Evolutionary conservation across 2,329 filamentous ascomycete species (phyloP).

Genomic region (Epichloe gansuensis): DNA sequence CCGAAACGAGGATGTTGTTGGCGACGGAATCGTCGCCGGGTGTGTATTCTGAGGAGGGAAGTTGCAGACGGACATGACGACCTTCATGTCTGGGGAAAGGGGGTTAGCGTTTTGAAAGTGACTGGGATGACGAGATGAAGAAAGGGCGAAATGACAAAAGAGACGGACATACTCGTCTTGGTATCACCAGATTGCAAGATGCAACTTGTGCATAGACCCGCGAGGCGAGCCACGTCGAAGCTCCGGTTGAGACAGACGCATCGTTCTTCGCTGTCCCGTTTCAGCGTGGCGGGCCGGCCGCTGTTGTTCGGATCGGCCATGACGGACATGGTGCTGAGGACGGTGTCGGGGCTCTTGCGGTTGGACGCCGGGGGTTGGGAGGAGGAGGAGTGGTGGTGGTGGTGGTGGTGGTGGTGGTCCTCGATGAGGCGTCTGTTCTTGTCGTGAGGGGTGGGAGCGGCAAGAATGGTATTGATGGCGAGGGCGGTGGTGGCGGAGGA

Average conservation of each 20-base stretch:
- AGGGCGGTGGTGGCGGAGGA: not conserved
- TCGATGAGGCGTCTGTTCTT: not conserved
- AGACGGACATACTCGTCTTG: slow-evolving; percentile 17
- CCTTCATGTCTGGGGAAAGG: slow-evolving; percentile 19
- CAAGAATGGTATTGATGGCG: not conserved
- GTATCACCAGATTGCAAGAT: slow-evolving; percentile 19
- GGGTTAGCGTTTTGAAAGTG: slow-evolving; percentile 6
- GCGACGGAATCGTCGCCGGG: slow-evolving; percentile 19
- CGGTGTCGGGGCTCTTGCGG: not conserved
- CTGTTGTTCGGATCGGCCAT: not conserved
- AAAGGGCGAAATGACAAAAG: too few relatives aligned
- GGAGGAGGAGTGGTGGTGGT: not conserved
- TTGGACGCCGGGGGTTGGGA: not conserved
- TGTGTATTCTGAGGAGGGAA: slow-evolving; percentile 20
- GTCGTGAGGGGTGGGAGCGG: not conserved
- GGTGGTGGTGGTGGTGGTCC: not conserved
- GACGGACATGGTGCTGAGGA: slow-evolving; percentile 2
- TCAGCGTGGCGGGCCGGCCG: not conserved
- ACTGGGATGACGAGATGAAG: too few relatives aligned
- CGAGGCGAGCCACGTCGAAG: slow-evolving; percentile 27
- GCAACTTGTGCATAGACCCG: slow-evolving; percentile 27
- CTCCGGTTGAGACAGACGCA: slow-evolving; percentile 28
- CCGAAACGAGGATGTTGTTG: slow-evolving; percentile 22
- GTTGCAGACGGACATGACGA: slow-evolving; percentile 24
- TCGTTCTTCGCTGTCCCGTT: slow-evolving; percentile 17